Conservation (phyloP, 2,329 filamentous ascomycete species). For the Ophiostoma sp. region DNA sequence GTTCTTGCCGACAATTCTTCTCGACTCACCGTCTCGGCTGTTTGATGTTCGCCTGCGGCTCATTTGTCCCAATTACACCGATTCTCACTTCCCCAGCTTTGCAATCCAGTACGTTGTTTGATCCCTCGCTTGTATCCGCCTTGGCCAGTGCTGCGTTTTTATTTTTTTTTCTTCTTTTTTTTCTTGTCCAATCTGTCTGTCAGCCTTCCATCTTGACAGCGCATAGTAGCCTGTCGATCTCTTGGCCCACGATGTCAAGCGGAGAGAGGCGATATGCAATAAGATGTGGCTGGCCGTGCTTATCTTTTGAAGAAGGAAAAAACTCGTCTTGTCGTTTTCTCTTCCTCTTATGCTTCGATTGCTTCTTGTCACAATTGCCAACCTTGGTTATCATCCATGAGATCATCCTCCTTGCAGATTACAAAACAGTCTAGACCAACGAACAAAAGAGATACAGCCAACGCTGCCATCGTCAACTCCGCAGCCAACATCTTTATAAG, state of each 20-base stretch:
- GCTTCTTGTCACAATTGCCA: neutral
- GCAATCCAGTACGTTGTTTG: neutral
- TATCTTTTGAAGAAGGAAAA: neutral
- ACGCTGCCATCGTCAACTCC: neutral
- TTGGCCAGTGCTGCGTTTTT: neutral
- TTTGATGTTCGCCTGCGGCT: neutral
- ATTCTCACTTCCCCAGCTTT: neutral
- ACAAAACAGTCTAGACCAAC: neutral
- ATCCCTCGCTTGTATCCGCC: neutral
- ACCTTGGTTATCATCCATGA: neutral
- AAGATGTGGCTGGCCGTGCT: neutral
- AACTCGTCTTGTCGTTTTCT: neutral
- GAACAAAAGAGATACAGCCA: neutral
- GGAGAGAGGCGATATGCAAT: too few relatives aligned
- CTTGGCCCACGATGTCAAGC: too few relatives aligned
- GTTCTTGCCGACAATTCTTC: neutral
- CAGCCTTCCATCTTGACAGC: neutral
- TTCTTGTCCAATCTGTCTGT: neutral
- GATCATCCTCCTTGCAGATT: constrained; percentile 3
- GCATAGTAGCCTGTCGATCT: neutral
- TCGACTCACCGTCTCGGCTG: neutral
- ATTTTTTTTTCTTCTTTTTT: neutral
- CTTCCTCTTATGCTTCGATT: neutral
- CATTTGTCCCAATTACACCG: neutral
- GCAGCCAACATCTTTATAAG: neutral